Percentiles rank a stretch among this genome's conserved stretches.
These are phyloP conservation scores for Chalciporus sphaerocephalus DNA, from an alignment of 768 basidiomycete species.

Conservation along the genomic window DNA sequence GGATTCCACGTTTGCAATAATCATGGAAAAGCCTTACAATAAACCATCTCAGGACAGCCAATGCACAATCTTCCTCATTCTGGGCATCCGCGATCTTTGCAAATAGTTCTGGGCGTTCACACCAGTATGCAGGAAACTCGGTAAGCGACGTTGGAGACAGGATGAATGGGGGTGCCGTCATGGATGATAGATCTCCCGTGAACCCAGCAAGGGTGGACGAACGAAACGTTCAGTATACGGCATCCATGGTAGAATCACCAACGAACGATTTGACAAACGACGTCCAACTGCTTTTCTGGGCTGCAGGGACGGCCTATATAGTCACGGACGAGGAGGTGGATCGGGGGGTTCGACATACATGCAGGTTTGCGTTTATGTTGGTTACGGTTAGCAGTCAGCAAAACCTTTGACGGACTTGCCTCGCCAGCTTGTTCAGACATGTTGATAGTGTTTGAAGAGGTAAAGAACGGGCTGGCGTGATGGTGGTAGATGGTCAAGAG, in stretches of 20 bases:
- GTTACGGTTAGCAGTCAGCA: conserved; percentile 22
- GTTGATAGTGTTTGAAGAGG: conserved; percentile 1
- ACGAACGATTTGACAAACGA: conserved; percentile 87
- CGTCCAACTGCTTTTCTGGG: conserved; percentile 85
- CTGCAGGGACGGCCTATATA: conserved; percentile 64
- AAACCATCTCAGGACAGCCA: conserved; percentile 92
- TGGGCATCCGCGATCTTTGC: conserved; percentile 77
- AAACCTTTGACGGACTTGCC: conserved; percentile 28
- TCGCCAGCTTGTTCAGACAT: conserved; percentile 43
- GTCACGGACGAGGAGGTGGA: conserved; percentile 19
- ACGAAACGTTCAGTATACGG: conserved; percentile 1
- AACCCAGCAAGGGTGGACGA: conserved; percentile 69
- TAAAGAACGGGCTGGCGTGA: conserved; percentile 10
- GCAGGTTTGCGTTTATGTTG: conserved; percentile 30
- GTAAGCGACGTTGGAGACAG: conserved; percentile 87
- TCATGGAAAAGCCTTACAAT: conserved; percentile 46
- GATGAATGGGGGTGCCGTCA: conserved; percentile 89
- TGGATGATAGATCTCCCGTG: conserved; percentile 80
- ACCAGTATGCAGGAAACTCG: conserved; percentile 96
- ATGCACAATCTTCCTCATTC: conserved; percentile 66
- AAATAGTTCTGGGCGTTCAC: conserved; percentile 88
- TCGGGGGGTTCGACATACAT: conserved; percentile 31
- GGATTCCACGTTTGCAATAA: neutral
- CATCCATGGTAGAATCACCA: neutral
- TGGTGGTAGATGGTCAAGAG: conserved; percentile 10